These are phyloP conservation scores for Sporothrix brasiliensis DNA, from an alignment of 2,329 filamentous ascomycete species.

Conservation along the genomic window DNA sequence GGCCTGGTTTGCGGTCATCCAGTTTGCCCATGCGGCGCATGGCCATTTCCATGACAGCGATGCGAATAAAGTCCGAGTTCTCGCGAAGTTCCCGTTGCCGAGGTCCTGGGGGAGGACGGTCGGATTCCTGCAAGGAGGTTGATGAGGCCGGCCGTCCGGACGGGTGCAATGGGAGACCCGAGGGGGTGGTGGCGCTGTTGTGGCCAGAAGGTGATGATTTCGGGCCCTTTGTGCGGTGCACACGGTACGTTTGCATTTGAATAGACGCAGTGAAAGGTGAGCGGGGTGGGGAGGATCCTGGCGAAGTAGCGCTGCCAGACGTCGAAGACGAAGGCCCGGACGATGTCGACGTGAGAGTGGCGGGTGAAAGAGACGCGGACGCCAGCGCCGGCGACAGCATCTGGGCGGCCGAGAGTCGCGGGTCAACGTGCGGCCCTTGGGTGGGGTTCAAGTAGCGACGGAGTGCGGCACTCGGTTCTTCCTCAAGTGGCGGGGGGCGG, in stretches of 20 bases:
- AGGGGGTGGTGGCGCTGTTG: not conserved
- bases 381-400: constrained; percentile 29
- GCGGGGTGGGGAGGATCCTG: constrained; percentile 22
- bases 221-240: constrained; percentile 47
- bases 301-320: constrained; percentile 14
- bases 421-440: constrained; percentile 53
- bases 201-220: not conserved
- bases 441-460: constrained; percentile 70
- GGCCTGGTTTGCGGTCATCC: constrained; percentile 66
- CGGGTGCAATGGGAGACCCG: not conserved
- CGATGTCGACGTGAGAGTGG: constrained; percentile 31
- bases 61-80: constrained; percentile 70
- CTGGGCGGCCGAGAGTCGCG: constrained; percentile 37
- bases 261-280: constrained; percentile 65
- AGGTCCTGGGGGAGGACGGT: constrained; percentile 46
- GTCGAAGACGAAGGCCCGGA: constrained; percentile 31
- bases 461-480: constrained; percentile 67
- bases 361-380: constrained; percentile 1
- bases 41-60: constrained; percentile 72
- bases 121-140: constrained; percentile 19
- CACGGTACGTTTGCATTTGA: constrained; percentile 72
- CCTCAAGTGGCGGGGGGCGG: constrained; percentile 62
- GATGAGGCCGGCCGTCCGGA: not conserved
- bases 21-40: constrained; percentile 70
- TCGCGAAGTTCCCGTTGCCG: constrained; percentile 70